Evolutionary conservation across 202 grass and related monocot genomes (phyloP), one percentile per base, ranked within the genome.

Genomic region (Bolboschoenoplectus hybrid): DNA sequence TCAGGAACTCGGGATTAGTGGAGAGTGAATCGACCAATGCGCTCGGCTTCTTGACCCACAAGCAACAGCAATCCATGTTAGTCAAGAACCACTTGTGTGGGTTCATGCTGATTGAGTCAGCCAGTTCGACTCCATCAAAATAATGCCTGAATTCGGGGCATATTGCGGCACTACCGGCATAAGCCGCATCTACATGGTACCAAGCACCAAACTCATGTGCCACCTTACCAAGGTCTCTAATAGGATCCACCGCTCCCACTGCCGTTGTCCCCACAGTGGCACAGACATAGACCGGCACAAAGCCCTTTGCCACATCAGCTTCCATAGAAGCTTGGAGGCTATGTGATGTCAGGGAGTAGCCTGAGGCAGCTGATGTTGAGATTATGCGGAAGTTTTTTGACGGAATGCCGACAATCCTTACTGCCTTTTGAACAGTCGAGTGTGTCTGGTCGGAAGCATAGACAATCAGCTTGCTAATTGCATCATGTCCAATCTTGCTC

Each of bases 381-480:
- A 92, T 20, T 74, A 81, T 70, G 34, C 72, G 87, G 71, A 91
- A 93, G 70, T 93, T 93, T 49, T 52, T 17, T 9, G 89, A 87
- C 12, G 76, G 82, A 61, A 93, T 93, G 40, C 91, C 89, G 3
- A 90, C 80, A 5, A 92, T 62, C 39, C 74, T 70, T 16, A 85
- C 77, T 4, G 88, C 91, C 81, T 90, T 94, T 44, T 81, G 85
- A 47, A 92, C 66, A 1, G 86, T 80, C 17, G 83, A 90, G 85
- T 94, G 90, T 1, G 90, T 94, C 82, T 94, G 90, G 70, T 94
- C 92, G 45, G 92, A 94, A 73, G 69, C 87, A 82, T 94, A 94
- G 9, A 94, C 86, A 47, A 90, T 88, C 34, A 94, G 63, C 35
- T 90, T 87, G 0, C 52, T 63, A 61, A 90, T 87, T 3, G 71